phyloP scores from a whole-genome alignment of 805 yeast species.

The Wickerhamomyces chambardii region DNA sequence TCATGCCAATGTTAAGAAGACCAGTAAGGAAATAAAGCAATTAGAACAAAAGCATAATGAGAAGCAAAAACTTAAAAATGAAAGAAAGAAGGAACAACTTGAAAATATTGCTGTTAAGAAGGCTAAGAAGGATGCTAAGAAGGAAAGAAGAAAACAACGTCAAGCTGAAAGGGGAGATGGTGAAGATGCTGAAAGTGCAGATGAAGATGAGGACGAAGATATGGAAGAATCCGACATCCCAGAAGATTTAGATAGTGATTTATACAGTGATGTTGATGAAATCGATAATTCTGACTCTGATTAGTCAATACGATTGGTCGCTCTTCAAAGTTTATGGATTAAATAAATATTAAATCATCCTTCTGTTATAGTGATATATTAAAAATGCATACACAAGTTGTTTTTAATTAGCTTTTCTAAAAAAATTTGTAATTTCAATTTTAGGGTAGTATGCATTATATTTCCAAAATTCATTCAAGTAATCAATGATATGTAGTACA shows the following conservation, averaged over 20 bases:
- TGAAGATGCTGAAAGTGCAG: constrained; percentile 16
- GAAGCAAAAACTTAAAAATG: constrained; percentile 51
- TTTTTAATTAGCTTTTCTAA: too few relatives aligned
- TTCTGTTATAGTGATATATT: too few relatives aligned
- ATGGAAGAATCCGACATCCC: constrained; percentile 31
- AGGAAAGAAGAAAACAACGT: constrained; percentile 55
- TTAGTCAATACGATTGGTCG: too few relatives aligned
- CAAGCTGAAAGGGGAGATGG: constrained; percentile 25
- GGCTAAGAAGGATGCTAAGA: constrained; percentile 65
- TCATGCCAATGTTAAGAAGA: constrained; percentile 63
- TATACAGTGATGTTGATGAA: constrained; percentile 33
- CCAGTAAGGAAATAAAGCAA: constrained; percentile 46
- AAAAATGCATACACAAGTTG: too few relatives aligned
- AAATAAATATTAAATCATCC: too few relatives aligned
- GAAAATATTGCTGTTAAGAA: constrained; percentile 70
- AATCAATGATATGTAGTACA: too few relatives aligned
- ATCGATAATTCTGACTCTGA: constrained; percentile 9
- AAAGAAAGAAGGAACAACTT: constrained; percentile 70
- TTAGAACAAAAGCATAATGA: constrained; percentile 62
- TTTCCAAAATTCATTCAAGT: too few relatives aligned
- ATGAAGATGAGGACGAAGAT: constrained; percentile 22
- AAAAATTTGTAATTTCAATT: too few relatives aligned
- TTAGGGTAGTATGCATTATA: too few relatives aligned
- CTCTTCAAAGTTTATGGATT: too few relatives aligned
- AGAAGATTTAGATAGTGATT: constrained; percentile 36